phyloP scores from a whole-genome alignment of 2,329 filamentous ascomycete genomes.

The Aspergillus flavus region DNA sequence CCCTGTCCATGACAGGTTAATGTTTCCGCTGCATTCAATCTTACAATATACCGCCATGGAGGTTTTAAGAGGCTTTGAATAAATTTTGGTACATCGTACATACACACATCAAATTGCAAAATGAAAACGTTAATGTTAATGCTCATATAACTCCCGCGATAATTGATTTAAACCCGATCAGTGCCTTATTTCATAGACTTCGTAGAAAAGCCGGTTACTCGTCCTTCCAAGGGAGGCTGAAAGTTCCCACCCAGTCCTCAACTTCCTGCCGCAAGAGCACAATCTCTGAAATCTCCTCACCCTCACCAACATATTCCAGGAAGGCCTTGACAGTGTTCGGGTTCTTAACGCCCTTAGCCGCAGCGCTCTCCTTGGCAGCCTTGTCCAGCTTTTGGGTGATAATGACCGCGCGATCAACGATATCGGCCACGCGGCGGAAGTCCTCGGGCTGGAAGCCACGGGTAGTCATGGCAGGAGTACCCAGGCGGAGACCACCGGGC shows the following conservation, averaged over 20 bases:
- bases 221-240: constrained; percentile 82
- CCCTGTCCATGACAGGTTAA: not conserved
- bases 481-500: constrained; percentile 90
- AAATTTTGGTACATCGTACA: constrained; percentile 22
- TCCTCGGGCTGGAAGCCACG: constrained; percentile 88
- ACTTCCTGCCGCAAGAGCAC: constrained; percentile 87
- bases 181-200: not conserved
- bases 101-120: constrained; percentile 15
- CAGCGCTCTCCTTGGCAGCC: constrained; percentile 67
- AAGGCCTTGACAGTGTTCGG: constrained; percentile 99
- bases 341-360: constrained; percentile 84
- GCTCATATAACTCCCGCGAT: constrained; percentile 16
- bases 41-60: not conserved
- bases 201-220: constrained; percentile 36
- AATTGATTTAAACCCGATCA: not conserved
- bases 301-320: constrained; percentile 81
- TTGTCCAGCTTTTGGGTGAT: constrained; percentile 80
- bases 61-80: not conserved
- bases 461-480: constrained; percentile 96
- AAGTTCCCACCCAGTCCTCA: constrained; percentile 80
- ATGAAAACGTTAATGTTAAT: not conserved
- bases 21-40: not conserved
- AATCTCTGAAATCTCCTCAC: constrained; percentile 80
- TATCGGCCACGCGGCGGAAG: constrained; percentile 82
- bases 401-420: constrained; percentile 79